Base-by-base conservation (phyloP, 2,329 filamentous ascomycete species). In the Cladosporium sp. region DNA sequence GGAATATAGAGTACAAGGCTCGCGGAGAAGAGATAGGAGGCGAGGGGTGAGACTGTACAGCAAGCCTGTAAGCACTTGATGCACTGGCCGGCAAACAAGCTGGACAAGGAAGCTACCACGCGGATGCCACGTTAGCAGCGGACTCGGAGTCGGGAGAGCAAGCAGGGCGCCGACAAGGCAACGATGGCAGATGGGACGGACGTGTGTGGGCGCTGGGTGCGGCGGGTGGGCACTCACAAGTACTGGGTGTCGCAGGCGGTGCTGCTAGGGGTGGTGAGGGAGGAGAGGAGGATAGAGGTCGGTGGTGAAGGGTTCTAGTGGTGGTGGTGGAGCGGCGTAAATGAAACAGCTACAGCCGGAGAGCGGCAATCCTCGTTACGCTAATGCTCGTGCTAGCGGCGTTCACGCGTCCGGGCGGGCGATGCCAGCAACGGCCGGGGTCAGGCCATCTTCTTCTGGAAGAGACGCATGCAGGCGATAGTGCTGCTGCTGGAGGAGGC, bases 251-350 rank as follows among this genome's bases (percentile, higher is more conserved):
- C 30, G 39, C 51, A 55, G 51, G 39, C 51, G 39, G 22, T 43
- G 39, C 39, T 36, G 54, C 40, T 40, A 43, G 52, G 54, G 54
- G 30, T 38, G 54, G 54, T 47, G 54, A 36, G 39, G 51, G 45
- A 19, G 52, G 25, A 30, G 40, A 39, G 40, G 34, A 28, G 52
- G 52, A 12, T 15, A 25, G n/a, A 20, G 12, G 51, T 40, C 30
- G 40, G 52, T 37, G 52, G 52, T 45, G 52, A 28, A 15, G 30
- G 28, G 30, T 30, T 38, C 25, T 34, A 22, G 34, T 39, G 39
- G 52, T 37, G 51, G n/a, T 55, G 42, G 54, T 56, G 54, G 54
- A 56, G 54, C 43, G 54, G 40, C 54, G 54, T 49, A 56, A 56
- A 56, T 56, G 54, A 56, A 34, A 42, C 54, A 56, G 54, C 30